Conservation (phyloP, 257 asterid species). For the Rhazya stricta region DNA sequence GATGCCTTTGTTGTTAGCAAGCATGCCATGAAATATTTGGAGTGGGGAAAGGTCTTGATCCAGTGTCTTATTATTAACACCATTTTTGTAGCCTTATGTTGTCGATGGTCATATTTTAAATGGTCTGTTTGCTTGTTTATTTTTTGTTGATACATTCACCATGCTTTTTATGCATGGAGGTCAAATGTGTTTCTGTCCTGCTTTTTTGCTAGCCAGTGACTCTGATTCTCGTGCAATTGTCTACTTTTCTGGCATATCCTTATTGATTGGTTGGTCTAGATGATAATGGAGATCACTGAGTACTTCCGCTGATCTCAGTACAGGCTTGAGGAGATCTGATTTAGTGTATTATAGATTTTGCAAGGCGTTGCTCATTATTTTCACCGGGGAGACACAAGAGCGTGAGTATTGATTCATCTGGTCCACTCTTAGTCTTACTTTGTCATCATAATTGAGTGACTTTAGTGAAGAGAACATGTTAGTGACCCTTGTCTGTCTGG, state of each 20-base stretch:
- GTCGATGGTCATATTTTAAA: background rate
- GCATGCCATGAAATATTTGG: background rate
- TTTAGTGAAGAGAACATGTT: constrained; percentile 1
- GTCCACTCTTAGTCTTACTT: background rate
- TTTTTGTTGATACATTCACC: background rate
- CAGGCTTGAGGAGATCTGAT: background rate
- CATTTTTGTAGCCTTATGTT: background rate
- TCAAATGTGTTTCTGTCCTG: background rate
- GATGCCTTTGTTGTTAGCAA: background rate
- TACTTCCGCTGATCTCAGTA: background rate
- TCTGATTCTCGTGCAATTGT: background rate
- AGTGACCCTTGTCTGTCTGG: background rate
- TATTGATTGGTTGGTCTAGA: constrained; percentile 12
- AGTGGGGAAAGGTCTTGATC: background rate
- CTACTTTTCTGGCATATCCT: constrained; percentile 9
- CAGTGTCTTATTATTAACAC: background rate
- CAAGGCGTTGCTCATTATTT: background rate
- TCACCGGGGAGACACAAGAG: background rate
- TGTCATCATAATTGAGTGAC: background rate
- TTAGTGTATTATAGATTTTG: background rate
- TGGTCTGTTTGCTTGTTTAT: background rate
- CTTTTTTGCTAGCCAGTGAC: background rate
- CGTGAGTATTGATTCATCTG: background rate
- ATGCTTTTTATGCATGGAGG: background rate
- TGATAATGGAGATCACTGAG: constrained; percentile 7